Evolutionary conservation across 768 basidiomycete species (phyloP).

Genomic region (Pisolithus microcarpus): DNA sequence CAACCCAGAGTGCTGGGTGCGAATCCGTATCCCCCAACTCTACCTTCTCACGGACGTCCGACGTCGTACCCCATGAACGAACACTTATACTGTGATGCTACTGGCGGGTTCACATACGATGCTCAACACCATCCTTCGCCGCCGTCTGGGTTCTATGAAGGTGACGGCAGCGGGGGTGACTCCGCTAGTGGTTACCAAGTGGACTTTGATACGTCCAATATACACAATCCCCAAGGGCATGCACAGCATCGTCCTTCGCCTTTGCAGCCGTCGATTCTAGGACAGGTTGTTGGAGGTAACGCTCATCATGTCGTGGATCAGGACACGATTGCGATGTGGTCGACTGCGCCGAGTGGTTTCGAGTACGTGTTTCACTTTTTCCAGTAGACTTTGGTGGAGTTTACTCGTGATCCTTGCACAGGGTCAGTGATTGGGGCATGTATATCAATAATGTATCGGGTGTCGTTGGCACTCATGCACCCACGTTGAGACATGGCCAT

Average conservation of each 20-base stretch:
- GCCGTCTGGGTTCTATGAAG: neutral
- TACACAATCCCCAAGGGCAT: neutral
- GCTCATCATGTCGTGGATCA: slow-evolving; percentile 29
- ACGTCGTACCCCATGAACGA: neutral
- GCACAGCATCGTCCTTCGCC: neutral
- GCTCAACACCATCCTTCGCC: neutral
- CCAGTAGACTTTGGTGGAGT: neutral
- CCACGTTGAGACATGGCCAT: neutral
- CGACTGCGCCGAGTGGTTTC: slow-evolving; percentile 49
- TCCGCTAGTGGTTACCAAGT: neutral
- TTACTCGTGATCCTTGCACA: slow-evolving; percentile 9
- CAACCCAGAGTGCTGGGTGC: neutral
- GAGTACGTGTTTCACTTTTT: slow-evolving; percentile 39
- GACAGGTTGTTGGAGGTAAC: neutral
- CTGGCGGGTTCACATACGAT: neutral
- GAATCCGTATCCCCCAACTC: neutral
- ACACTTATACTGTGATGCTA: neutral
- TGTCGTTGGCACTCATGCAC: neutral
- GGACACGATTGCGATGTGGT: slow-evolving; percentile 57
- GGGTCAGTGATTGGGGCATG: slow-evolving; percentile 35
- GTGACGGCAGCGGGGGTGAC: neutral
- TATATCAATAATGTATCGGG: slow-evolving; percentile 27
- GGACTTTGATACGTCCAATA: neutral
- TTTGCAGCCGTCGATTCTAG: slow-evolving; percentile 2
- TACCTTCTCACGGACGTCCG: neutral